Base-by-base conservation (phyloP, 2,329 filamentous ascomycete species). In the Penicillium capsulatum region DNA sequence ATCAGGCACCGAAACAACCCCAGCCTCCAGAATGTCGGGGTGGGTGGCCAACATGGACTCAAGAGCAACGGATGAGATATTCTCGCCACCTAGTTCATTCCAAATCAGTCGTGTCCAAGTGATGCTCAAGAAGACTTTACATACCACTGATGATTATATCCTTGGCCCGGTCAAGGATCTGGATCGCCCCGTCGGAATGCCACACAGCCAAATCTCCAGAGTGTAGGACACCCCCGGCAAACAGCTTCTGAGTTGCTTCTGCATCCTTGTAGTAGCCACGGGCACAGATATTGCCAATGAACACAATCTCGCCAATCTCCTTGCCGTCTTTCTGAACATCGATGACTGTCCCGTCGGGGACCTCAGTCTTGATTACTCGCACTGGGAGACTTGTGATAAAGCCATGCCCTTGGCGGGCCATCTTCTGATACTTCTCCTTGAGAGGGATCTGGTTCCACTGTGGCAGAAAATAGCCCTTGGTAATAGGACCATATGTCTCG, bases 141-240 rank as follows among this genome's bases (percentile, higher is more conserved):
- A 53, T 71, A 86, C 86, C 86, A 37, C 86, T 94, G 48, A 98
- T 98, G 58, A 98, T 98, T 37, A 98, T 96, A 61, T 98, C 92
- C 71, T 98, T 98, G 10, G 88, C 86, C 14, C 92, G 78, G 66
- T 98, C 92, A 42, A 94, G 72, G 48, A 98, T 95, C 70, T 97
- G 88, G 31, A 89, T 83, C 42, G 86, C 84, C 2, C 91, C 90
- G 61, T 97, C 92, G 0, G 84, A 76, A 68, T 96, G 87, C 85
- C 86, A 90, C 1, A 97, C 90, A 1, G 92, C 92, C 34, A 98
- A 67, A 63, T 98, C 92, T 0, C 92, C 92, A 11, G 85, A 91
- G 67, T 95, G 92, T 55, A 89, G 69, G 14, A 83, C 88, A 3
- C 90, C 90, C 5, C 92, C 92, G 0, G 80, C 81, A 64, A 94